Percentiles rank a stretch among this genome's conserved stretches.
phyloP scores from a whole-genome alignment of 1,139 yeast genomes.

The Saccharomyces hybrid region DNA sequence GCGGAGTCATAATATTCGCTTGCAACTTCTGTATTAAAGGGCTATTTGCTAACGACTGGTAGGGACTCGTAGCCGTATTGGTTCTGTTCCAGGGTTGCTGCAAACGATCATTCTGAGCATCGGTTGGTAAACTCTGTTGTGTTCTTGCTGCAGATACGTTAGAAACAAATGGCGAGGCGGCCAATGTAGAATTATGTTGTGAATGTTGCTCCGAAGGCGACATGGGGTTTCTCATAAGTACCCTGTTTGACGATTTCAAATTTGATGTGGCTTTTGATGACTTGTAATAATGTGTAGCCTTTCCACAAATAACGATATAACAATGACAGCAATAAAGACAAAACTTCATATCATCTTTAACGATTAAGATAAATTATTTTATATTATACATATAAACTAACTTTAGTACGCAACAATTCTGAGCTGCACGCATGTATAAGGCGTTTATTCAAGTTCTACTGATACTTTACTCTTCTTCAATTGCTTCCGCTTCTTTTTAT shows the following conservation, averaged over 20 bases:
- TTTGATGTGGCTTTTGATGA: not conserved
- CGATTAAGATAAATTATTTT: not conserved
- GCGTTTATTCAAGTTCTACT: constrained; percentile 45
- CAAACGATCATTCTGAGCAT: constrained; percentile 4
- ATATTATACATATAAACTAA: not conserved
- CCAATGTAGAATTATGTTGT: constrained; percentile 55
- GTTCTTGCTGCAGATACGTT: constrained; percentile 29
- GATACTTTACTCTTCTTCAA: constrained; percentile 39
- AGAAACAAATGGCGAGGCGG: constrained; percentile 51
- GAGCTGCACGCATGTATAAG: not conserved
- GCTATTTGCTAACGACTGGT: constrained; percentile 23
- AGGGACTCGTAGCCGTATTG: constrained; percentile 9
- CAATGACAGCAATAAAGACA: not conserved
- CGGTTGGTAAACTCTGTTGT: not conserved
- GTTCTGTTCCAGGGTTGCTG: constrained; percentile 25
- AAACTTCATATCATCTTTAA: not conserved
- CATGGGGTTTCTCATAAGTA: constrained; percentile 12
- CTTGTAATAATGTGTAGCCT: not conserved
- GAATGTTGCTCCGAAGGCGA: constrained; percentile 29
- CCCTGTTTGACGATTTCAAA: not conserved
- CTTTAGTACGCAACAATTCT: not conserved
- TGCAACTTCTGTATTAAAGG: constrained; percentile 26
- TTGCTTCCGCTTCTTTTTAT: constrained; percentile 39
- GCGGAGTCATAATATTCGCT: constrained; percentile 20
- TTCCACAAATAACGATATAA: not conserved